These are phyloP conservation scores for Pythium oligandrum DNA, from an alignment of 352 stramenopile genomes.

Conservation along the genomic window DNA sequence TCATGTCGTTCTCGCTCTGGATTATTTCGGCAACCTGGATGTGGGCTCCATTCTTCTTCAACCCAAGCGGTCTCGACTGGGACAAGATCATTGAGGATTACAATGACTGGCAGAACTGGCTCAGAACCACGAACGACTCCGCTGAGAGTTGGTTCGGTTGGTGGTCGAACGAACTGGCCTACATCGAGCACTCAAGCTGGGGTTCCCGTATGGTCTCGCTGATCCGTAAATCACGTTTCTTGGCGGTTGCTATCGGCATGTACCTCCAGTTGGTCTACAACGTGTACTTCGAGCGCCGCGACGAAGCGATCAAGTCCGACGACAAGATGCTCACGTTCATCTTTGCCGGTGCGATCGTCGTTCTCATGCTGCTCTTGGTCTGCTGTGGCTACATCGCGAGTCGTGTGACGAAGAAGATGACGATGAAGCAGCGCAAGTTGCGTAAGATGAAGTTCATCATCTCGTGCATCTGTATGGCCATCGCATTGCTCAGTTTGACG, in stretches of 20 bases:
- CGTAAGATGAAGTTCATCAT: constrained; percentile 37
- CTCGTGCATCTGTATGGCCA: constrained; percentile 15
- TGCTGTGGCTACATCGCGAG: constrained; percentile 25
- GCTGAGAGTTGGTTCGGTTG: constrained; percentile 85
- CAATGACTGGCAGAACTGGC: constrained; percentile 93
- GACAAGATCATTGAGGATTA: constrained; percentile 95
- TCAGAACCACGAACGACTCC: constrained; percentile 84
- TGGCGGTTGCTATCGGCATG: constrained; percentile 62
- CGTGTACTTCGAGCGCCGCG: constrained; percentile 14
- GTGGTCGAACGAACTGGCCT: constrained; percentile 81
- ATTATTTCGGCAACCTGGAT: constrained; percentile 91
- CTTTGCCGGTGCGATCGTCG: constrained; percentile 19
- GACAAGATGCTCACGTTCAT: constrained; percentile 12
- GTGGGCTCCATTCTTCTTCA: constrained; percentile 91
- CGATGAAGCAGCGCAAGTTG: constrained; percentile 28
- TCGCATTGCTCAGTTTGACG: constrained; percentile 19
- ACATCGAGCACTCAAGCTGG: constrained; percentile 73
- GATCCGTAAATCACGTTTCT: constrained; percentile 79
- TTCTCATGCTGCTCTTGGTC: constrained; percentile 21
- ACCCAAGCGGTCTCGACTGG: constrained; percentile 97
- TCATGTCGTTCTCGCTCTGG: constrained; percentile 96
- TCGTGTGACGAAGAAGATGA: constrained; percentile 32
- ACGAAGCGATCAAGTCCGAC: constrained; percentile 9
- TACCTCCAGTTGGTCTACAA: constrained; percentile 71
- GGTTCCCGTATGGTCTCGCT: constrained; percentile 59